These are phyloP conservation scores for Hanseniaspora jakobsenii DNA, from an alignment of 805 yeast genomes.

Conservation along the genomic window DNA sequence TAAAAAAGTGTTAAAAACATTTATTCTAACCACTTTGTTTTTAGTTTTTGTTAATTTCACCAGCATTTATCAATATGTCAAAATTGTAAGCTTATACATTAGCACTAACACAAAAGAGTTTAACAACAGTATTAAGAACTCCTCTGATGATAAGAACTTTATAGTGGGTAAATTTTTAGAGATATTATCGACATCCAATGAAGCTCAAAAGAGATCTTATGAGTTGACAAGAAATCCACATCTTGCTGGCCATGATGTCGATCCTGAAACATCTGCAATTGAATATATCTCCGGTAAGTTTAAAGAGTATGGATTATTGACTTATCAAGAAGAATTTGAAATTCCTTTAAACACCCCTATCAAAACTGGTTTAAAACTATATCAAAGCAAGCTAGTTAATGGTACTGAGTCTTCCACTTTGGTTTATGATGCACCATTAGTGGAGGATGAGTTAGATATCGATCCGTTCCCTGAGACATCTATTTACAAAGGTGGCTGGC, in stretches of 20 bases:
- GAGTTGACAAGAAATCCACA: constrained; percentile 44
- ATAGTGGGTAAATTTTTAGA: constrained; percentile 21
- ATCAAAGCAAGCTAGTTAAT: constrained; percentile 19
- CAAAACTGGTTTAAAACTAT: constrained; percentile 39
- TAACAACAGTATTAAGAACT: neutral
- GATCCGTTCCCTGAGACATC: constrained; percentile 35
- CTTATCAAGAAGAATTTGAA: constrained; percentile 45
- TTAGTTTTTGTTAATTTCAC: neutral
- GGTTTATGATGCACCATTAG: constrained; percentile 40
- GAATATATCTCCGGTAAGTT: constrained; percentile 47
- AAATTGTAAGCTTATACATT: no score
- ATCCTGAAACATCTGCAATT: constrained; percentile 20
- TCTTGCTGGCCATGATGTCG: constrained; percentile 43
- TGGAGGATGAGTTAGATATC: constrained; percentile 41
- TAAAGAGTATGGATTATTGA: constrained; percentile 45
- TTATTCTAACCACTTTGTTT: no score
- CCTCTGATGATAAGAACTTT: constrained; percentile 1
- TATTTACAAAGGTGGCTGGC: constrained; percentile 55
- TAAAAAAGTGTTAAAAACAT: no score
- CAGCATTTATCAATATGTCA: no score
- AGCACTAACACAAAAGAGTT: neutral
- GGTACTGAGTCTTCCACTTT: constrained; percentile 20
- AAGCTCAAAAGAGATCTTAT: constrained; percentile 43
- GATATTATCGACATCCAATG: constrained; percentile 23
- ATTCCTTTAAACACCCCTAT: constrained; percentile 55